phyloP scores from a whole-genome alignment of 148 eudicot genomes.

The Oxyria digyna region DNA sequence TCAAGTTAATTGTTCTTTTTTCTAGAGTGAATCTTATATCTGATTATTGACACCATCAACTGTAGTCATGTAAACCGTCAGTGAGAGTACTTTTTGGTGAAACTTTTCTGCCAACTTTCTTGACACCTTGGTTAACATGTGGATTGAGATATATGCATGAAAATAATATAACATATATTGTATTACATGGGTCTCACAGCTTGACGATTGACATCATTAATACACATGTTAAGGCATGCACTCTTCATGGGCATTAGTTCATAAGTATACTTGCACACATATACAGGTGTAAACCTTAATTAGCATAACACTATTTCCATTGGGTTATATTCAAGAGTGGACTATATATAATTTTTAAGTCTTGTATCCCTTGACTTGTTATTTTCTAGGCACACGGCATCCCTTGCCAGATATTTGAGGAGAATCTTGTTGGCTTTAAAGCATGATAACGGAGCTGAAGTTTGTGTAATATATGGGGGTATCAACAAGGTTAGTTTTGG shows the following conservation, averaged over 20 bases:
- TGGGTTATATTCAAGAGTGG: too few relatives aligned
- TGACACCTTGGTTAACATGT: not conserved
- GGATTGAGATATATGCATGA: not conserved
- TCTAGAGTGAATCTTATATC: not conserved
- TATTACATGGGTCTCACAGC: too few relatives aligned
- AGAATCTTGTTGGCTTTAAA: slow-evolving; percentile 39
- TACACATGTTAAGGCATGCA: too few relatives aligned
- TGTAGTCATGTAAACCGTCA: not conserved
- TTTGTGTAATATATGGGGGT: slow-evolving; percentile 58
- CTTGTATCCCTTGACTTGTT: slow-evolving; percentile 8
- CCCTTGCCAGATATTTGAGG: slow-evolving; percentile 65
- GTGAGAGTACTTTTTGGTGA: not conserved
- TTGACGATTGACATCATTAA: too few relatives aligned
- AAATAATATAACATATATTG: not conserved
- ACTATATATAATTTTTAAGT: too few relatives aligned
- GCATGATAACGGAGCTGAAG: slow-evolving; percentile 61
- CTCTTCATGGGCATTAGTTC: too few relatives aligned
- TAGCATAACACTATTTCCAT: not conserved
- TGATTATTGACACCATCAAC: not conserved
- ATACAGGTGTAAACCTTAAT: not conserved
- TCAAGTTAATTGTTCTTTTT: not conserved
- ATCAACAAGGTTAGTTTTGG: slow-evolving; percentile 39
- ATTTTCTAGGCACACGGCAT: slow-evolving; percentile 55
- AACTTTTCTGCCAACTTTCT: not conserved
- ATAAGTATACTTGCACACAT: not conserved